phyloP scores from a whole-genome alignment of 1,284 basidiomycete genomes.

The Sporisorium iseilematis-ciliati region DNA sequence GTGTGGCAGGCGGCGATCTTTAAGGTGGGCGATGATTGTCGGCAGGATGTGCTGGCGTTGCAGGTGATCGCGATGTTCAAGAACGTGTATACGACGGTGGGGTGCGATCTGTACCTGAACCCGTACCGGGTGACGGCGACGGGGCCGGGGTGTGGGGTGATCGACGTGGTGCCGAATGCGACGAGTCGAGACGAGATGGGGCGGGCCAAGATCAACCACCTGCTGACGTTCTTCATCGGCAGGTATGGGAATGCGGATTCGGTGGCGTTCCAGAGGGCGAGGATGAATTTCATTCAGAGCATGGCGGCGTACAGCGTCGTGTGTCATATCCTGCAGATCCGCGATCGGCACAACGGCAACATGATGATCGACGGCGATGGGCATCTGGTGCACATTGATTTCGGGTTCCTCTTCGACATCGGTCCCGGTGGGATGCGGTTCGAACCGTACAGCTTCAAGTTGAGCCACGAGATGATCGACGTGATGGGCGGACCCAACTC shows the following conservation, averaged over 20 bases:
- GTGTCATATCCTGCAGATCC: slow-evolving; percentile 97
- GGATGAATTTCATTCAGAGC: slow-evolving; percentile 95
- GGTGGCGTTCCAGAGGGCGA: slow-evolving; percentile 89
- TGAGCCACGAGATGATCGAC: slow-evolving; percentile 96
- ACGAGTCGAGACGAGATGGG: slow-evolving; percentile 99
- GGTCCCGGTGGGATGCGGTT: slow-evolving; percentile 71
- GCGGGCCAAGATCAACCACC: slow-evolving; percentile 95
- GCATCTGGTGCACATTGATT: slow-evolving; percentile 96
- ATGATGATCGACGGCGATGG: slow-evolving; percentile 99
- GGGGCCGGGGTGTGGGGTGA: slow-evolving; percentile 96
- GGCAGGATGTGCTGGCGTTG: slow-evolving; percentile 95
- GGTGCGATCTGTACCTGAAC: slow-evolving; percentile 88
- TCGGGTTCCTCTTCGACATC: slow-evolving; percentile 98
- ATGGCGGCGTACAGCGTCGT: slow-evolving; percentile 99
- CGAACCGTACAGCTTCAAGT: slow-evolving; percentile 84
- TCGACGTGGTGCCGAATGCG: slow-evolving; percentile 97
- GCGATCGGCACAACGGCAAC: slow-evolving; percentile 97
- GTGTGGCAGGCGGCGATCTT: slow-evolving; percentile 99
- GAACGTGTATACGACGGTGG: slow-evolving; percentile 92
- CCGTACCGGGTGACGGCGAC: slow-evolving; percentile 98
- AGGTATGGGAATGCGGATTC: slow-evolving; percentile 93
- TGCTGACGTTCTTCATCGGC: slow-evolving; percentile 92
- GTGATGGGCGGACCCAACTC: slow-evolving; percentile 95
- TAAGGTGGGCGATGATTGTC: slow-evolving; percentile 99
- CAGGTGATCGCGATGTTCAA: slow-evolving; percentile 99